phyloP scores from a whole-genome alignment of 805 yeast genomes.

The Suhomyces kilbournensis region DNA sequence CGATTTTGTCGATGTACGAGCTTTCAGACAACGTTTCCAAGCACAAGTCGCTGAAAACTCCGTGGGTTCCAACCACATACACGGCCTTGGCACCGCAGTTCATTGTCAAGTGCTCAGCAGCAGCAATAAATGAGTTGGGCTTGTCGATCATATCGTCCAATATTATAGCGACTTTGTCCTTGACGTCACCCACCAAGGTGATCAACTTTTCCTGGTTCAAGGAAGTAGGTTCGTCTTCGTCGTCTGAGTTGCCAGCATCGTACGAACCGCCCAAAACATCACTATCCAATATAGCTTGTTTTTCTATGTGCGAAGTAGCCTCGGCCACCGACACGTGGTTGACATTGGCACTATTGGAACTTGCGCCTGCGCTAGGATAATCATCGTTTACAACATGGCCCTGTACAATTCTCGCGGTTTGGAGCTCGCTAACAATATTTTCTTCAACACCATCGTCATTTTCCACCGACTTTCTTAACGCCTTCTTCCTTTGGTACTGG shows the following conservation, averaged over 20 bases:
- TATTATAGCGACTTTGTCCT: conserved; percentile 86
- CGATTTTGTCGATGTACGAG: conserved; percentile 82
- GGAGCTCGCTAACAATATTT: conserved; percentile 74
- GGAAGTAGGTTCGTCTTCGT: conserved; percentile 71
- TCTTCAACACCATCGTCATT: conserved; percentile 61
- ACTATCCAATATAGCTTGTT: conserved; percentile 21
- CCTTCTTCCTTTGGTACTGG: conserved; percentile 39
- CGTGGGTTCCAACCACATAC: conserved; percentile 92
- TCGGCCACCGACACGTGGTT: not conserved
- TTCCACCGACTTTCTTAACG: conserved; percentile 34
- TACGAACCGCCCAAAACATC: conserved; percentile 79
- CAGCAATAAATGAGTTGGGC: conserved; percentile 90
- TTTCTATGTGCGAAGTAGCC: conserved; percentile 12
- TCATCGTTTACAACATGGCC: conserved; percentile 97
- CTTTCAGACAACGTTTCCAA: conserved; percentile 75
- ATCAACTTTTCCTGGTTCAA: conserved; percentile 77
- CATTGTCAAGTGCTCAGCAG: conserved; percentile 94
- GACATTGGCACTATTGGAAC: conserved; percentile 1
- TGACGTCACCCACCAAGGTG: conserved; percentile 94
- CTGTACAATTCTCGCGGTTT: conserved; percentile 91
- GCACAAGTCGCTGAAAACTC: conserved; percentile 85
- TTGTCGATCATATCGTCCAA: conserved; percentile 97
- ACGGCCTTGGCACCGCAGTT: conserved; percentile 96
- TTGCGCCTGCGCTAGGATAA: conserved; percentile 32
- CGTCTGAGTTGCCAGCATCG: conserved; percentile 81